Conservation (phyloP, 1,139 yeast genomes). For the Blastobotrys proliferans region DNA sequence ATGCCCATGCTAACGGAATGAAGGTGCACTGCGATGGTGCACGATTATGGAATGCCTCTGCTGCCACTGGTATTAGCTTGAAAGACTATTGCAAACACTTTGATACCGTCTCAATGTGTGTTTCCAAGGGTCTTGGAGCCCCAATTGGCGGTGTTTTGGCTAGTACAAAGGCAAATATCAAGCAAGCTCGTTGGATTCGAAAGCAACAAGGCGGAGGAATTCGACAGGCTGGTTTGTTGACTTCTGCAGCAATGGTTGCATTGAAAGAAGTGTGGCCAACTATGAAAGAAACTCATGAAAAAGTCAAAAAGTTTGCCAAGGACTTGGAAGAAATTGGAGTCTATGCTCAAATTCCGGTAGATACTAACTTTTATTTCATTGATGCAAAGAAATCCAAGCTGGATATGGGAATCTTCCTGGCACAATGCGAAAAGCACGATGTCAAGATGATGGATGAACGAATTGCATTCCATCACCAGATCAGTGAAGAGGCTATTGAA, state of each 20-base stretch:
- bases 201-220: conserved; percentile 94
- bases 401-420: conserved; percentile 51
- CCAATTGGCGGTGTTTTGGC: conserved; percentile 88
- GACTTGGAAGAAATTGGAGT: conserved; percentile 55
- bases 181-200: conserved; percentile 77
- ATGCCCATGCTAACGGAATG: conserved; percentile 60
- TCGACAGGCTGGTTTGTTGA: conserved; percentile 77
- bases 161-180: conserved; percentile 55
- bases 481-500: conserved; percentile 58
- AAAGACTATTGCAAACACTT: conserved; percentile 69
- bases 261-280: conserved; percentile 64
- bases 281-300: conserved; percentile 56
- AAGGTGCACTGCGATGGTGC: conserved; percentile 88
- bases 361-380: conserved; percentile 79
- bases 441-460: conserved; percentile 65
- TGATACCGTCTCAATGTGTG: conserved; percentile 81
- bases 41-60: conserved; percentile 82
- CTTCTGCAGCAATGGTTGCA: conserved; percentile 74
- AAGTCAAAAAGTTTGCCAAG: conserved; percentile 62
- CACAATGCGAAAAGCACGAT: conserved; percentile 54
- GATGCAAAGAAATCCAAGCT: conserved; percentile 57
- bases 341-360: conserved; percentile 64
- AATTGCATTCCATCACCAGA: conserved; percentile 81
- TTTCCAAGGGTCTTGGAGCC: conserved; percentile 86
- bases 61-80: conserved; percentile 62